Conservation (phyloP, 1,284 basidiomycete genomes). For the Ganoderma leucocontextum region DNA sequence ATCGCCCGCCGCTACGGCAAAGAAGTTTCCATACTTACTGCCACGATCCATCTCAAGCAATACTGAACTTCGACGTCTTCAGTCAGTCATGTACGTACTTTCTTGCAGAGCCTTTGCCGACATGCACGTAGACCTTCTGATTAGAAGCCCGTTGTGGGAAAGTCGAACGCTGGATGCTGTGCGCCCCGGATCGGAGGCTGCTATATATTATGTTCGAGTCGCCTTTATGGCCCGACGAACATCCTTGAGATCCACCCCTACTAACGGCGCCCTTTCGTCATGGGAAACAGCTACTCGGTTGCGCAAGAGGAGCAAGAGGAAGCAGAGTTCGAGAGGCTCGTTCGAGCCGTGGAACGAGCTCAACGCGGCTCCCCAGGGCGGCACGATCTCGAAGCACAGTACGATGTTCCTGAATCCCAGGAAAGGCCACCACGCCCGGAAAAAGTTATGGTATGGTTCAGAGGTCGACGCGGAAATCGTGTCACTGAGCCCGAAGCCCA, state of each 20-base stretch:
- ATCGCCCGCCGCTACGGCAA: neutral
- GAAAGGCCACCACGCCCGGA: neutral
- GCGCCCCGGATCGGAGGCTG: neutral
- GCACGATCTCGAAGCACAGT: slow-evolving; percentile 17
- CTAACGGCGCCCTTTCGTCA: neutral
- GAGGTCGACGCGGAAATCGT: neutral
- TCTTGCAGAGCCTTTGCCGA: neutral
- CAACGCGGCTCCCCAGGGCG: slow-evolving; percentile 16
- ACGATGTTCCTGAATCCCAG: neutral
- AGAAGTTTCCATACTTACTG: neutral
- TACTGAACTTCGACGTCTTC: neutral
- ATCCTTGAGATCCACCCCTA: neutral
- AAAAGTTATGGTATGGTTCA: neutral
- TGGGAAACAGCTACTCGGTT: slow-evolving; percentile 29
- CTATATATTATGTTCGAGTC: neutral
- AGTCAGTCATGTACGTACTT: neutral
- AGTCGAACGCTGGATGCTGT: neutral
- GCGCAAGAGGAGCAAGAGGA: slow-evolving; percentile 27
- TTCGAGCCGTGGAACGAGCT: slow-evolving; percentile 25
- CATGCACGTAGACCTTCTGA: neutral
- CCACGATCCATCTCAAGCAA: neutral
- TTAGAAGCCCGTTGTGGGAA: neutral
- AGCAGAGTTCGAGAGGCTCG: slow-evolving; percentile 20
- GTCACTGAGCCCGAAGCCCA: neutral
- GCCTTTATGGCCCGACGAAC: neutral